Evolutionary conservation across 345 rosid species (phyloP).

Genomic region (Acer saccharum): DNA sequence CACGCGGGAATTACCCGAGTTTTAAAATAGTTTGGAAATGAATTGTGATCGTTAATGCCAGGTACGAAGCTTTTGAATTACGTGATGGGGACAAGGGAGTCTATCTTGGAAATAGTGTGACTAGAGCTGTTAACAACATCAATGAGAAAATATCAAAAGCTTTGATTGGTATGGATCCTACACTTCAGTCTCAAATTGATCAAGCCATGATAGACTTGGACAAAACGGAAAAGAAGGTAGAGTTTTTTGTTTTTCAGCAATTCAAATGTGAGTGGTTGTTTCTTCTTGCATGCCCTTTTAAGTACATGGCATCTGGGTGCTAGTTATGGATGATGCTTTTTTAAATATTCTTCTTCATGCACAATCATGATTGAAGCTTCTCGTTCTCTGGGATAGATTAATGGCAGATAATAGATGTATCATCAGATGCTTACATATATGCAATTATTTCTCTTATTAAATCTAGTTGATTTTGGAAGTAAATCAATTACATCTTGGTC

Average conservation of each 20-base stretch:
- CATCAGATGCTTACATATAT: background rate
- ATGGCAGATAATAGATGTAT: background rate
- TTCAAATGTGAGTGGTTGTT: background rate
- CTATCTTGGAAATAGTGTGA: constrained; percentile 90
- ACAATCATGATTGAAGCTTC: background rate
- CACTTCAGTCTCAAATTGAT: constrained; percentile 84
- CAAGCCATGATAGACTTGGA: constrained; percentile 99
- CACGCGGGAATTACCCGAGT: background rate
- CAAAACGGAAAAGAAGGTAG: constrained; percentile 93
- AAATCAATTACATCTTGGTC: background rate
- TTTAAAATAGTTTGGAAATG: background rate
- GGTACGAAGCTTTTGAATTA: constrained; percentile 94
- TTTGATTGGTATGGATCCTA: constrained; percentile 94
- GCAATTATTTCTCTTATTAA: background rate
- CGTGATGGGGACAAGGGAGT: constrained; percentile 94
- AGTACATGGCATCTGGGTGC: background rate
- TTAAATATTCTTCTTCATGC: background rate
- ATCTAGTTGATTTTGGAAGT: background rate
- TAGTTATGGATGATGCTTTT: background rate
- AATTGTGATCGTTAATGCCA: constrained; percentile 18
- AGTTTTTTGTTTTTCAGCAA: background rate
- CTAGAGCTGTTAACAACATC: constrained; percentile 86
- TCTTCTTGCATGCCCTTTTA: background rate
- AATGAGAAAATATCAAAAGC: constrained; percentile 88
- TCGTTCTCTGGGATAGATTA: background rate